Evolutionary conservation across 345 rosid genomes (phyloP).

Genomic region (Corchorus olitorius): DNA sequence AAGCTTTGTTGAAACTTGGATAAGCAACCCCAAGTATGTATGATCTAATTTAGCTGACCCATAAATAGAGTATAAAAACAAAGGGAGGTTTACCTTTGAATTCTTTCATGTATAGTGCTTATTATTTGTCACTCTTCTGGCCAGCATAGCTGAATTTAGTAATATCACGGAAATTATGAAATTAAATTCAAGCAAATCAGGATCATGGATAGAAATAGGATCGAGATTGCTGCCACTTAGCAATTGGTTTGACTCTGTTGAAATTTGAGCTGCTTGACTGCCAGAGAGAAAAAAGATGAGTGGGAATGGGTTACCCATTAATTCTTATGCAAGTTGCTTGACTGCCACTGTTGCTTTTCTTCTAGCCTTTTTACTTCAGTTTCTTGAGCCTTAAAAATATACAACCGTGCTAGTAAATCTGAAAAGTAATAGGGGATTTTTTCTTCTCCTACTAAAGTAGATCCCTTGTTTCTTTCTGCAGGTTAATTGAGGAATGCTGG

Average conservation of each 20-base stretch:
- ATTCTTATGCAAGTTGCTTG: neutral
- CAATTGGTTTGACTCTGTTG: neutral
- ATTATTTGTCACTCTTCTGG: neutral
- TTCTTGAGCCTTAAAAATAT: slow-evolving; percentile 11
- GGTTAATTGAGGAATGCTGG: slow-evolving; percentile 82
- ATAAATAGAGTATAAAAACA: neutral
- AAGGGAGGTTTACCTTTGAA: neutral
- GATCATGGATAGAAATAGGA: neutral
- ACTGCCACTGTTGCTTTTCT: neutral
- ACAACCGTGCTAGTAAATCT: neutral
- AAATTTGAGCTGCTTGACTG: neutral
- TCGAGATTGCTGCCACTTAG: neutral
- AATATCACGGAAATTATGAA: neutral
- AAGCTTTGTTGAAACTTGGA: slow-evolving; percentile 2
- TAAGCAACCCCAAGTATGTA: neutral
- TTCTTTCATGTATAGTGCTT: neutral
- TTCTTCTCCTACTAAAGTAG: neutral
- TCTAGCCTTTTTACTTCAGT: neutral
- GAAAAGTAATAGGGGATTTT: neutral
- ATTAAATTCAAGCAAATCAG: neutral
- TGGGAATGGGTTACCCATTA: neutral
- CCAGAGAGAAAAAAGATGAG: neutral
- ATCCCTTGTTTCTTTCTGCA: slow-evolving; percentile 20
- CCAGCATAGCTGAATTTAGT: neutral
- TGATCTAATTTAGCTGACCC: neutral